Base-by-base conservation (phyloP, 768 basidiomycete genomes). In the Pisolithus sp. region DNA sequence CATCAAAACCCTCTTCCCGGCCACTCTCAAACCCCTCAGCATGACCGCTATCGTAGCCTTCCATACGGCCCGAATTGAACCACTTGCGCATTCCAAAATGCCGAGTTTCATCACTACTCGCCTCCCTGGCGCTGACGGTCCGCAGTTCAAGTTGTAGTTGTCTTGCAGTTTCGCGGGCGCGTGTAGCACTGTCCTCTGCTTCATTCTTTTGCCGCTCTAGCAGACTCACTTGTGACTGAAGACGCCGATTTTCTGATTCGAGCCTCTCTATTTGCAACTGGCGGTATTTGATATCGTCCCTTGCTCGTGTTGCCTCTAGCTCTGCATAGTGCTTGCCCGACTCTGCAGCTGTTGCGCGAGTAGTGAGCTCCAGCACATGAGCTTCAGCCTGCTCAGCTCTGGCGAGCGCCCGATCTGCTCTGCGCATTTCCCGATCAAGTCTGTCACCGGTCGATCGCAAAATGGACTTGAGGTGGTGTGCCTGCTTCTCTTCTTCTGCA, bases 401-500 rank as follows among this genome's bases (percentile, higher is more conserved):
- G 38, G 68, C 56, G 34, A 73, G 73, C 0, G 77, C 77, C 36
- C 76, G 71, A 42, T 78, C 76, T n/a, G 76, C 79, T 44, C 79
- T 69, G 24, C 74, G 73, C 49, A 73, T 76, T 68, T 83, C 82
- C 44, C 73, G 68, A 59, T 83, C 78, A 37, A 86, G 70, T 45
- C 75, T 73, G 48, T 81, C 79, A 18, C 74, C 73, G 5, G 82
- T 74, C 43, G 64, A 67, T 48, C 75, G 72, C 21, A 85, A 72
- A 23, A 80, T 59, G 26, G 73, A 70, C 61, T 81, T 83, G 54
- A 83, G 72, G 51, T 76, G 73, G 50, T 72, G 71, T n/a, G 73
- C 71, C 57, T 81, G 79, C 49, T 75, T 73, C 62, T 83, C 81
- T 62, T 83, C 81, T 53, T 83, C 62, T 55, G 76, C 72, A 24